Conservation (phyloP, 2,329 filamentous ascomycete genomes). For the Colletotrichum sidae region DNA sequence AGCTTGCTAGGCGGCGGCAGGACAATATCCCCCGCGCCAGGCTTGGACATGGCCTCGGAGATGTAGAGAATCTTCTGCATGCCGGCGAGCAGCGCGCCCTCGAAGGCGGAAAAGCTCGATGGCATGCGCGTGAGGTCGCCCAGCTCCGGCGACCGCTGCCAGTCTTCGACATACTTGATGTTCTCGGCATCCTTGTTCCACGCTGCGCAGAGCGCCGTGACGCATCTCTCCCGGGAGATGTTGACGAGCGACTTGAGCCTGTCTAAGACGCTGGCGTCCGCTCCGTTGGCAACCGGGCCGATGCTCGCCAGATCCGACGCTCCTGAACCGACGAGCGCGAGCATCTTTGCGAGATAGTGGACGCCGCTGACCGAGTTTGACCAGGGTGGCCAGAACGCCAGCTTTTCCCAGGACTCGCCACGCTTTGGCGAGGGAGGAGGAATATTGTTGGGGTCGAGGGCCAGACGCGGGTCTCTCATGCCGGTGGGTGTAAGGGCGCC, state of each 20-base stretch:
- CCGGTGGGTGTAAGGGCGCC: slow-evolving; percentile 64
- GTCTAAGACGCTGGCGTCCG: slow-evolving; percentile 71
- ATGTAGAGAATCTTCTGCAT: slow-evolving; percentile 98
- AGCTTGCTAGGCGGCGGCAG: slow-evolving; percentile 87
- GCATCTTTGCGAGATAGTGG: slow-evolving; percentile 85
- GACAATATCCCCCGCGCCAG: slow-evolving; percentile 81
- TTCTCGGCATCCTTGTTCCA: slow-evolving; percentile 96
- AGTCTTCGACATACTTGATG: slow-evolving; percentile 92
- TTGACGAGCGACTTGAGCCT: slow-evolving; percentile 81
- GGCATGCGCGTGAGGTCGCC: slow-evolving; percentile 94
- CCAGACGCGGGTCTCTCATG: slow-evolving; percentile 79
- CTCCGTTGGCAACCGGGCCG: slow-evolving; percentile 68
- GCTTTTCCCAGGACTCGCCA: slow-evolving; percentile 91
- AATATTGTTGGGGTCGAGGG: slow-evolving; percentile 80
- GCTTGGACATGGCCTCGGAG: slow-evolving; percentile 82
- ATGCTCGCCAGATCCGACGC: slow-evolving; percentile 87
- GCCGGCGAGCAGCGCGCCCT: slow-evolving; percentile 82
- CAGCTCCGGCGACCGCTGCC: slow-evolving; percentile 84
- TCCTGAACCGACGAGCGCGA: slow-evolving; percentile 85
- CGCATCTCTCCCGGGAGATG: slow-evolving; percentile 83
- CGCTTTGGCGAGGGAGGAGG: slow-evolving; percentile 81
- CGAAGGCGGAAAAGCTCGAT: slow-evolving; percentile 84
- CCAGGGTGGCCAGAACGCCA: slow-evolving; percentile 95
- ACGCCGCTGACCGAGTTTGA: slow-evolving; percentile 94
- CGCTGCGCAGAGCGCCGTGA: slow-evolving; percentile 85